phyloP scores from a whole-genome alignment of 768 basidiomycete genomes.

The Podaxis sp. region DNA sequence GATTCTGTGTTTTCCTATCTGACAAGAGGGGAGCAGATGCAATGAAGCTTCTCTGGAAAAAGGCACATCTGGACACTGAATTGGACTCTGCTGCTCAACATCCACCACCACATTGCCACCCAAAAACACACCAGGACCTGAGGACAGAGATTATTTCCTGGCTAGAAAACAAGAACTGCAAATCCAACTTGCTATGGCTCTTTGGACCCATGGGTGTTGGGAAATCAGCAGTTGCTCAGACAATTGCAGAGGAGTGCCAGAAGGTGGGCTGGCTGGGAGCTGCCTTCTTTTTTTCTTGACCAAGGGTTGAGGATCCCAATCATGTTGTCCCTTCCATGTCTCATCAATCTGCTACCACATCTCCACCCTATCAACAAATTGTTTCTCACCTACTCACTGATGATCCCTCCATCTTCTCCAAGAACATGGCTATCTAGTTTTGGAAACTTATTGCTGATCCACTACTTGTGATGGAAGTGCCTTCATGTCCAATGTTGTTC shows the following conservation, averaged over 20 bases:
- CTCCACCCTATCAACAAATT: not conserved
- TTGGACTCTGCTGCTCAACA: constrained; percentile 4
- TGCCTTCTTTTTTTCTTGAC: not conserved
- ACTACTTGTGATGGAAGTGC: not conserved
- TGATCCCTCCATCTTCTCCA: not conserved
- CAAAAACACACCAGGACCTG: not conserved
- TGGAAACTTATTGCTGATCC: not conserved
- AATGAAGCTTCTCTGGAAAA: not conserved
- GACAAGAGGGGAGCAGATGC: too few relatives aligned
- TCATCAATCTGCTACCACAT: not conserved
- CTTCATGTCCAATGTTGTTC: not conserved
- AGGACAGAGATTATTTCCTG: not conserved
- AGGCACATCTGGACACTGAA: not conserved
- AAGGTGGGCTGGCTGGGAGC: not conserved
- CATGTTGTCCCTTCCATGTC: not conserved
- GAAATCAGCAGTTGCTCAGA: not conserved
- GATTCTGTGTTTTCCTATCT: too few relatives aligned
- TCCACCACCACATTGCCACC: constrained; percentile 2
- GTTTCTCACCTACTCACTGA: not conserved
- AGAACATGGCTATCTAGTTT: not conserved
- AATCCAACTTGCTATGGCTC: not conserved
- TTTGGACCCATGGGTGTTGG: not conserved
- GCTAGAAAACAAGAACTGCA: not conserved
- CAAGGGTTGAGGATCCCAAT: not conserved
- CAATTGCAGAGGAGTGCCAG: not conserved